Percentiles rank a stretch among this genome's conserved stretches.
These are phyloP conservation scores for Zasmidium cellare DNA, from an alignment of 2,329 filamentous ascomycete species.

Conservation along the genomic window DNA sequence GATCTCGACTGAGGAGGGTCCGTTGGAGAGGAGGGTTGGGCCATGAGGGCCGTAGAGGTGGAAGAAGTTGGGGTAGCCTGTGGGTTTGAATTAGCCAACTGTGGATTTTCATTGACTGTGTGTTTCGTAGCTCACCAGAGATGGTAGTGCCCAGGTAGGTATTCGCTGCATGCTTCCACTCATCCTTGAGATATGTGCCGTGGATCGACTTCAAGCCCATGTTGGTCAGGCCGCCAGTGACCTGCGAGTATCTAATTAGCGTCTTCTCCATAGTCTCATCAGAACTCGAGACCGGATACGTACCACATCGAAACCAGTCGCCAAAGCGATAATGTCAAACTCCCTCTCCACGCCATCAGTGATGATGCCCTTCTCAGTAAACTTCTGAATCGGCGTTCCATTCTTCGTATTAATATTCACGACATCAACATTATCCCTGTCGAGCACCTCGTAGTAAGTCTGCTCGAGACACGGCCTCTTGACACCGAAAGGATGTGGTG, in stretches of 20 bases:
- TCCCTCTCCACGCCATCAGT: slow-evolving; percentile 43
- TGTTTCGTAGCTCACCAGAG: slow-evolving; percentile 13
- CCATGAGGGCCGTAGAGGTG: slow-evolving; percentile 45
- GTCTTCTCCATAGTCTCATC: not conserved
- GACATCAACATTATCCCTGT: slow-evolving; percentile 44
- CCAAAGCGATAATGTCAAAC: slow-evolving; percentile 49
- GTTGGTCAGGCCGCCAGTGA: slow-evolving; percentile 49
- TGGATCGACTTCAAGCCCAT: slow-evolving; percentile 44
- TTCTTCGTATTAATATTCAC: slow-evolving; percentile 41
- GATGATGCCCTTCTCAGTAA: slow-evolving; percentile 47
- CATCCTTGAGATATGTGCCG: slow-evolving; percentile 34
- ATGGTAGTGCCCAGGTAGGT: slow-evolving; percentile 47
- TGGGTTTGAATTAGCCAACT: not conserved
- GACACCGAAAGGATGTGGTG: slow-evolving; percentile 47
- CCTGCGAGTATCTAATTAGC: slow-evolving; percentile 11
- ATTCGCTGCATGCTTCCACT: slow-evolving; percentile 46
- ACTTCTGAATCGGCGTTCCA: slow-evolving; percentile 41
- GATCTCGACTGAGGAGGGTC: slow-evolving; percentile 43
- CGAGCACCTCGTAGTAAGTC: slow-evolving; percentile 48
- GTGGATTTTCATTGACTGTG: not conserved
- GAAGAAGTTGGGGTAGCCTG: slow-evolving; percentile 30
- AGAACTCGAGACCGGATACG: slow-evolving; percentile 31
- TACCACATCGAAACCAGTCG: slow-evolving; percentile 47
- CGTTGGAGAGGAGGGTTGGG: slow-evolving; percentile 46
- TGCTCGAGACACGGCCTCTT: slow-evolving; percentile 51